Evolutionary conservation across 805 yeast genomes (phyloP).

Genomic region (Saccharomycopsis sp.): DNA sequence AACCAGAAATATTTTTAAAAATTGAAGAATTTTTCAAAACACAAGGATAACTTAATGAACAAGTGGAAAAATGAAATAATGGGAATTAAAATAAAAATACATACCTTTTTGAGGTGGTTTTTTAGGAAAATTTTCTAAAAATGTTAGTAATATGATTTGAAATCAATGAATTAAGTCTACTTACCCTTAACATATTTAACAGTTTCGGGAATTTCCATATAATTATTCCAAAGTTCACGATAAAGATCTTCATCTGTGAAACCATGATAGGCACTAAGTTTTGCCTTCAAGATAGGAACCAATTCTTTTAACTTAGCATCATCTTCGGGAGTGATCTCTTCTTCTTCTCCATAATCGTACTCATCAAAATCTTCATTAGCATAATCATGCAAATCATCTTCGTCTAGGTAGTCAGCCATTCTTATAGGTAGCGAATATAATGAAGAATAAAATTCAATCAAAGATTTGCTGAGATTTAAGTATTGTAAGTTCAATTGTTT

Average conservation of each 20-base stretch:
- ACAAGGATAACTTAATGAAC: slow-evolving; percentile 1
- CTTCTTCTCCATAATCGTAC: slow-evolving; percentile 21
- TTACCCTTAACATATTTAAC: slow-evolving; percentile 33
- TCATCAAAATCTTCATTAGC: slow-evolving; percentile 22
- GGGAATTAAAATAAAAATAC: neutral
- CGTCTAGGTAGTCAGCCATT: slow-evolving; percentile 12
- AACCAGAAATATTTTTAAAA: no score
- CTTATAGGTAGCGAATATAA: neutral
- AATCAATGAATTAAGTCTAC: neutral
- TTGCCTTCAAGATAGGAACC: slow-evolving; percentile 33
- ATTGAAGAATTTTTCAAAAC: neutral
- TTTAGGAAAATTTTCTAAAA: slow-evolving; percentile 20
- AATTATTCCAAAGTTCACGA: slow-evolving; percentile 49
- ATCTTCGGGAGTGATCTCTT: slow-evolving; percentile 30
- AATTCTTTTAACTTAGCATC: slow-evolving; percentile 31
- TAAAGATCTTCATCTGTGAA: slow-evolving; percentile 42
- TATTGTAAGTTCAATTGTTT: no score
- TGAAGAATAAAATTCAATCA: neutral
- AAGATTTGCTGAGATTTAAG: slow-evolving; percentile 4
- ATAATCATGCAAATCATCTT: slow-evolving; percentile 25
- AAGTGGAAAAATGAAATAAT: slow-evolving; percentile 10
- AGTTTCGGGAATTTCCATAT: slow-evolving; percentile 43
- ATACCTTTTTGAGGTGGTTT: slow-evolving; percentile 26
- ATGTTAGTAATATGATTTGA: neutral
- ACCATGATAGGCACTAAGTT: slow-evolving; percentile 28